Evolutionary conservation across 2,329 filamentous ascomycete genomes (phyloP).

Genomic region (Colletotrichum tofieldiae): DNA sequence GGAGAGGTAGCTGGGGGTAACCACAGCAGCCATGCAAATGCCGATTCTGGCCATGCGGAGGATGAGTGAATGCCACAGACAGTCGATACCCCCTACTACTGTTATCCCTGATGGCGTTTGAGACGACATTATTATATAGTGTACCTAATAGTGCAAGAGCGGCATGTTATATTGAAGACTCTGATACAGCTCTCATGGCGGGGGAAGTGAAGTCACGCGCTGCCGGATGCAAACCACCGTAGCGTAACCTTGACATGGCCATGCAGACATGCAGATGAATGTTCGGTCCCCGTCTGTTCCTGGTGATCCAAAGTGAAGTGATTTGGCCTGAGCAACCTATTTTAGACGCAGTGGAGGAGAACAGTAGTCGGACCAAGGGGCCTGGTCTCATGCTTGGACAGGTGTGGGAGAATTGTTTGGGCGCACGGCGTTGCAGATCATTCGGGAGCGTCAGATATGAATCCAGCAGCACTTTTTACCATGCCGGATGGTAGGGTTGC

Average conservation of each 20-base stretch:
- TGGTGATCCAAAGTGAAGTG: background rate
- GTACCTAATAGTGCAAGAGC: conserved; percentile 22
- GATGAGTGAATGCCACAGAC: conserved; percentile 25
- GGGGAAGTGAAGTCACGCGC: background rate
- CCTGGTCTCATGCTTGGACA: background rate
- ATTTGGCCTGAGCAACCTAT: background rate
- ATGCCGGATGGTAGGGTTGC: background rate
- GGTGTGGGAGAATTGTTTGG: background rate
- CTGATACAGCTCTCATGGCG: background rate
- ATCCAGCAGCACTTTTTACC: background rate
- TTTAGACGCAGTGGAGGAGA: background rate
- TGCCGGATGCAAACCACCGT: background rate
- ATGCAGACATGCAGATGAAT: background rate
- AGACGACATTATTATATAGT: conserved; percentile 11
- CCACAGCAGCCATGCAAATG: background rate
- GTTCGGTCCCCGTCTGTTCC: background rate
- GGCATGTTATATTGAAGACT: conserved; percentile 3
- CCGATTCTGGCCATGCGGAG: conserved; percentile 12
- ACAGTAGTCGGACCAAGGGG: background rate
- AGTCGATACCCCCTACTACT: conserved; percentile 23
- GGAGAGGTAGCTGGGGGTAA: background rate
- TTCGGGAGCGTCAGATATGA: background rate
- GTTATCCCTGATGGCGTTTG: conserved; percentile 15
- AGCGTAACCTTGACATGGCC: background rate
- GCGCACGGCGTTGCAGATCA: background rate